Conservation (phyloP, 2,329 filamentous ascomycete species). For the Penicillium hesseltinei region DNA sequence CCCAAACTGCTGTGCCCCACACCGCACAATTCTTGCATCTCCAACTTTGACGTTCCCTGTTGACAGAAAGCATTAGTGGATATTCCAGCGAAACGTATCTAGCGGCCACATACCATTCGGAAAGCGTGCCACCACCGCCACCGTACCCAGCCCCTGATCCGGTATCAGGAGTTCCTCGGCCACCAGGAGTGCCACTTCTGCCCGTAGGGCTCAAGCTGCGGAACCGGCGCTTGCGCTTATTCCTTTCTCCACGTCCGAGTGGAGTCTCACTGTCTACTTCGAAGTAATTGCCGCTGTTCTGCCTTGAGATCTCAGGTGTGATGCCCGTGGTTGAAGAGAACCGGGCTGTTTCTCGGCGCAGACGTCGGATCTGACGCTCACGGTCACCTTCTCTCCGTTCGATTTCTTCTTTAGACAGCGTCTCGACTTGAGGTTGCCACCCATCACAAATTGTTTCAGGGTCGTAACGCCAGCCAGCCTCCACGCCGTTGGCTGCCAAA, state of each 20-base stretch:
- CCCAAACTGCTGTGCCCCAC: slow-evolving; percentile 90
- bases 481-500: slow-evolving; percentile 75
- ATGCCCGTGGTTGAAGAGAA: slow-evolving; percentile 86
- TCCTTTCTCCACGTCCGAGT: slow-evolving; percentile 87
- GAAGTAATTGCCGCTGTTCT: slow-evolving; percentile 53
- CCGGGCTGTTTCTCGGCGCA: slow-evolving; percentile 85
- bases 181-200: slow-evolving; percentile 65
- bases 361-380: slow-evolving; percentile 81
- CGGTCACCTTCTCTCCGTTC: slow-evolving; percentile 94
- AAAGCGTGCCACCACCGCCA: slow-evolving; percentile 61
- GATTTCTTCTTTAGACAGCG: slow-evolving; percentile 89
- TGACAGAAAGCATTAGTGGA: slow-evolving; percentile 9
- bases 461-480: slow-evolving; percentile 94
- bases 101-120: slow-evolving; percentile 53
- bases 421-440: slow-evolving; percentile 80
- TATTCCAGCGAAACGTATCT: background rate
- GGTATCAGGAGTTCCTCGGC: slow-evolving; percentile 74
- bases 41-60: slow-evolving; percentile 75
- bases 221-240: slow-evolving; percentile 93
- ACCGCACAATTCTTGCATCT: slow-evolving; percentile 83
- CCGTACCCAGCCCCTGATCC: slow-evolving; percentile 66
- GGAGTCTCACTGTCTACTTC: slow-evolving; percentile 66
- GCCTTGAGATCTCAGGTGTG: slow-evolving; percentile 67
- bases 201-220: slow-evolving; percentile 79
- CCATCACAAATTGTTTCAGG: slow-evolving; percentile 81